Evolutionary conservation across 2,329 filamentous ascomycete species (phyloP), one percentile per base, ranked within the genome.

Genomic region (Drechslerella coelobrocha): DNA sequence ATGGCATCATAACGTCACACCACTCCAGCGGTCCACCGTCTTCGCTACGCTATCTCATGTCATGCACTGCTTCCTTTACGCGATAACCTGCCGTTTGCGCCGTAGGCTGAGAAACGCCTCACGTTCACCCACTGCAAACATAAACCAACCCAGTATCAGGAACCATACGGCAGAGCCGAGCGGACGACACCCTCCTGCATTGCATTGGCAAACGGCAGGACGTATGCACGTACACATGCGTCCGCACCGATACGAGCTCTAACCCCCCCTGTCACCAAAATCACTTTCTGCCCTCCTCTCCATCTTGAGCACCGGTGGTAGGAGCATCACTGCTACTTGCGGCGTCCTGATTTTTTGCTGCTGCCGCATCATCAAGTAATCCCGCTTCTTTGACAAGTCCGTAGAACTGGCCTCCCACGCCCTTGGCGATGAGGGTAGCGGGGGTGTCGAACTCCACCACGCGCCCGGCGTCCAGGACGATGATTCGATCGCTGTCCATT

Each of bases 391-490:
- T 92, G 72, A 97, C 94, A 51, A 99, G 82, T 65, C 92, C 88
- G 80, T 94, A 91, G 79, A 99, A 99, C 55, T 90, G 80, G 12
- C 73, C 74, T 27, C 27, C 26, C 1, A 93, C 91, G 77, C 86
- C 86, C 77, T 84, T 84, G 79, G 86, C 86, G 73, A 96, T 85
- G 65, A 99, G 83, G 73, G 88, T 87, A 39, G 86, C 83, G 1
- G 94, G 94, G 5, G 88, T 91, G 79, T 96, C 94, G 79, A 97
- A 99, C 79, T 99, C 94, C 53, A 88, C 89, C 43, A 99, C 92
- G 76, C 87, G 86, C 45, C 94, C 94, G 79, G 89, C 89, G 78
- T 97, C 92, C 4, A 99, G 85, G 53, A 99, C 94, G 34, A 99
- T 88, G 72, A 99, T 94, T 54, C 92, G 87, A 81, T 99, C 93